A percentile compares a stretch with the other conserved stretches of the same genome.
phyloP scores from a whole-genome alignment of 768 basidiomycete genomes.

The Sistotremastrum suecicum region DNA sequence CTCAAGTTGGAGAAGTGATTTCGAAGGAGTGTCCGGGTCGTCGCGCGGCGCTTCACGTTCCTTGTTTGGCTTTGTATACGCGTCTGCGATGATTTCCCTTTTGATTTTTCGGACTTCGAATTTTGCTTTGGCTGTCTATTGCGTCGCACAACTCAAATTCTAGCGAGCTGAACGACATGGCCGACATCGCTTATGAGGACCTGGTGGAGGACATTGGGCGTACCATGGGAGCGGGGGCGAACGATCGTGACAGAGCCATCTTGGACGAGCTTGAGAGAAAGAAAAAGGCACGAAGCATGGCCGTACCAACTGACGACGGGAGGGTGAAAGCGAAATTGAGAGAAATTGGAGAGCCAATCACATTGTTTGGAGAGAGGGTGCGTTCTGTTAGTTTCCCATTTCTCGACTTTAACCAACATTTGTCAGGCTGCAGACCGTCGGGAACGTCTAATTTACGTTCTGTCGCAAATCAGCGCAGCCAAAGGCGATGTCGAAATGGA shows the following conservation, averaged over 20 bases:
- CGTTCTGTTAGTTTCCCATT: conserved; percentile 20
- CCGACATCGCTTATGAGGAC: not conserved
- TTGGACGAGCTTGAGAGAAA: conserved; percentile 95
- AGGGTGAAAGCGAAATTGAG: conserved; percentile 80
- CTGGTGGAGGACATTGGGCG: not conserved
- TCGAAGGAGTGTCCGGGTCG: too few relatives aligned
- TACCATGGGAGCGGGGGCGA: conserved; percentile 8
- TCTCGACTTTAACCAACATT: conserved; percentile 7
- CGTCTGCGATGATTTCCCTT: too few relatives aligned
- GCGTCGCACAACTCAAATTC: too few relatives aligned
- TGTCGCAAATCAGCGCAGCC: conserved; percentile 87
- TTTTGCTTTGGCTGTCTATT: too few relatives aligned
- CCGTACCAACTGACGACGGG: conserved; percentile 94
- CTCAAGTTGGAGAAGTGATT: too few relatives aligned
- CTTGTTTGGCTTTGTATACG: too few relatives aligned
- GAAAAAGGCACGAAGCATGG: conserved; percentile 85
- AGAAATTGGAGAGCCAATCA: conserved; percentile 94
- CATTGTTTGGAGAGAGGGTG: conserved; percentile 93
- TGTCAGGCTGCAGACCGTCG: conserved; percentile 84
- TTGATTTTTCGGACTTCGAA: too few relatives aligned
- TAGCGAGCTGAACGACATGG: too few relatives aligned
- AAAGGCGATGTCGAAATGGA: conserved; percentile 73
- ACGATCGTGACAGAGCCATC: conserved; percentile 45
- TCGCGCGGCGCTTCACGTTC: too few relatives aligned
- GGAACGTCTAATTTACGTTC: conserved; percentile 87